These are phyloP conservation scores for Ensete glaucum DNA, from an alignment of 176 grass and related monocot species.

Conservation along the genomic window DNA sequence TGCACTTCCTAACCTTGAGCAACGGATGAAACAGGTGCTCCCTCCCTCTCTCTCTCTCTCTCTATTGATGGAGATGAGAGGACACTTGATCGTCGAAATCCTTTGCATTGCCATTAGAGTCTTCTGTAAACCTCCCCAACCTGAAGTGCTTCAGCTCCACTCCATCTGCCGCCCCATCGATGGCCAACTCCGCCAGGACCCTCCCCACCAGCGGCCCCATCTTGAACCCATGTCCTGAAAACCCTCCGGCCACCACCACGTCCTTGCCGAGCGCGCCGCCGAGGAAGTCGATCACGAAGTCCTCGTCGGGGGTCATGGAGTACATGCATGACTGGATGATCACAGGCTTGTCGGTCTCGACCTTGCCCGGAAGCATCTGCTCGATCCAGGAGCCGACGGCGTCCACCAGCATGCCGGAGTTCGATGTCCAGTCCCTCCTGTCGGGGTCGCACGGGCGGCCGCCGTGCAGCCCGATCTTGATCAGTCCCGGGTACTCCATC, in stretches of 20 bases:
- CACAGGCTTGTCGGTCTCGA: conserved; percentile 51
- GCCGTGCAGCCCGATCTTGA: conserved; percentile 73
- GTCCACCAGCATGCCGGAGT: background rate
- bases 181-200: conserved; percentile 61
- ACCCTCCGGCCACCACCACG: conserved; percentile 74
- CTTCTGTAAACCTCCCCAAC: conserved; percentile 39
- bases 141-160: conserved; percentile 24
- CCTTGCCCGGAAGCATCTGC: conserved; percentile 31
- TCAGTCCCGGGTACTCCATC: conserved; percentile 71
- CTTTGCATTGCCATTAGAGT: conserved; percentile 43
- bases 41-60: background rate
- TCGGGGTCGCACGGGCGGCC: conserved; percentile 72
- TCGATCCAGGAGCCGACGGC: conserved; percentile 52
- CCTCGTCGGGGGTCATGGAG: conserved; percentile 81
- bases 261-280: conserved; percentile 67
- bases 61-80: conserved; percentile 1
- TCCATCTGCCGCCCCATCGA: conserved; percentile 30
- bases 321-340: conserved; percentile 81
- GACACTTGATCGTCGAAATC: conserved; percentile 18
- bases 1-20: background rate
- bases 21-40: background rate
- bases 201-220: conserved; percentile 56
- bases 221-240: conserved; percentile 92
- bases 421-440: conserved; percentile 41
- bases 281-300: conserved; percentile 71